These are phyloP conservation scores for Xylaria digitata DNA, from an alignment of 2,329 filamentous ascomycete genomes.

Conservation along the genomic window DNA sequence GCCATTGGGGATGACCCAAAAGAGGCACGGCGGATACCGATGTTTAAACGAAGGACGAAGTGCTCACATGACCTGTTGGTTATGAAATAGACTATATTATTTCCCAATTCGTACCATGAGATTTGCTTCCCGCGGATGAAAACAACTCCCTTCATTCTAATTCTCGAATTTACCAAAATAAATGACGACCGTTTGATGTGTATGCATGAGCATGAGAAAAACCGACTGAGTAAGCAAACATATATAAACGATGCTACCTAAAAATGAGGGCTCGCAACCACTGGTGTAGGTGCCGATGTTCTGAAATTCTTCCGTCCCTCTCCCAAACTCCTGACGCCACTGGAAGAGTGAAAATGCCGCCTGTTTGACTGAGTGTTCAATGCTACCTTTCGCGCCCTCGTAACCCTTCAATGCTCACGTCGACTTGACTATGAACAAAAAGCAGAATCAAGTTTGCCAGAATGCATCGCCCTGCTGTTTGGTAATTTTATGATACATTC, in stretches of 20 bases:
- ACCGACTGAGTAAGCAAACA: constrained; percentile 21
- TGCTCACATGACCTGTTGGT: not conserved
- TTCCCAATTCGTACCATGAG: not conserved
- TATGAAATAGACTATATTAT: not conserved
- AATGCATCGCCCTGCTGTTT: constrained; percentile 34
- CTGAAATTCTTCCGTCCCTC: constrained; percentile 40
- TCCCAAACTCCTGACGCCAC: constrained; percentile 38
- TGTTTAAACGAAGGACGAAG: not conserved
- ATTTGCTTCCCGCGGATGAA: not conserved
- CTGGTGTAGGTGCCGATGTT: constrained; percentile 31
- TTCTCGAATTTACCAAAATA: constrained; percentile 7
- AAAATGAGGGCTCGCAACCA: constrained; percentile 34
- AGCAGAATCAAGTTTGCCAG: constrained; percentile 33
- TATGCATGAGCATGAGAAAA: not conserved
- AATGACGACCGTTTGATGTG: constrained; percentile 3
- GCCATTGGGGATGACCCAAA: not conserved
- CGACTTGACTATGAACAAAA: constrained; percentile 39
- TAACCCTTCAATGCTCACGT: constrained; percentile 37
- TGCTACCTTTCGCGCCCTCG: constrained; percentile 40
- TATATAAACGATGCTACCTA: constrained; percentile 37
- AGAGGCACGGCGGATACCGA: not conserved
- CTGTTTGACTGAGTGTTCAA: constrained; percentile 44
- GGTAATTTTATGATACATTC: constrained; percentile 41
- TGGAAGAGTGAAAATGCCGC: constrained; percentile 36
- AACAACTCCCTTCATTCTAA: not conserved